A percentile compares a stretch with the other conserved stretches of the same genome.
These are phyloP conservation scores for Funneliformis geosporum DNA, from an alignment of 192 early-diverging fungal genomes.

Conservation along the genomic window DNA sequence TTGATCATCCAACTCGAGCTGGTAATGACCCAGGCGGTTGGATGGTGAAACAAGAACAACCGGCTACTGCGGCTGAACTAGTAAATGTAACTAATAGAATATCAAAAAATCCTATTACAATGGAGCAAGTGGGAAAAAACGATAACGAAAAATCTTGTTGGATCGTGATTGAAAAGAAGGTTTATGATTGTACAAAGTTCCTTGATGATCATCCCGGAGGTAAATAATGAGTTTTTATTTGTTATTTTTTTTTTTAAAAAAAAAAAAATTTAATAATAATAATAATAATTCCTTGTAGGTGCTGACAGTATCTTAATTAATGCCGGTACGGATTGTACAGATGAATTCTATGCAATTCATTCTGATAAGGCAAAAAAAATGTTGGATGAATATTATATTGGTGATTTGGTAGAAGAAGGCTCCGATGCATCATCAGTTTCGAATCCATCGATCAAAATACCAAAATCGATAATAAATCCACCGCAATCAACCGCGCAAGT, in stretches of 20 bases:
- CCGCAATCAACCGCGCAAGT: no score
- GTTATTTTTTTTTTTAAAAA: not conserved
- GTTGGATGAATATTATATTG: constrained; percentile 69
- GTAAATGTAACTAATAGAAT: not conserved
- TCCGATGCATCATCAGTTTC: not conserved
- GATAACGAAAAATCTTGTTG: constrained; percentile 69
- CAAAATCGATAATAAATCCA: not conserved
- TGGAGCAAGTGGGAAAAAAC: constrained; percentile 69
- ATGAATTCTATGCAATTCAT: constrained; percentile 92
- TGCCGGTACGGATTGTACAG: constrained; percentile 81
- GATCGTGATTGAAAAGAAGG: constrained; percentile 74
- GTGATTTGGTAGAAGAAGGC: constrained; percentile 48
- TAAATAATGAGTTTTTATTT: no score
- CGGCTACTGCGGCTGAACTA: not conserved
- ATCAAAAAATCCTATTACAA: constrained; percentile 40
- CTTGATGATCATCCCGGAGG: constrained; percentile 86
- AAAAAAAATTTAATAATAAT: no score
- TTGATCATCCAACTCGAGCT: constrained; percentile 58
- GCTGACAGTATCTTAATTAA: constrained; percentile 82
- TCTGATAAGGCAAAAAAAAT: constrained; percentile 79
- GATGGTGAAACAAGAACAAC: constrained; percentile 46
- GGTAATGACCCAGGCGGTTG: constrained; percentile 49
- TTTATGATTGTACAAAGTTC: constrained; percentile 75
- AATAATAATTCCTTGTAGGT: constrained; percentile 33
- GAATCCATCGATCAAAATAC: not conserved